phyloP scores from a whole-genome alignment of 2,329 filamentous ascomycete species.

The Colletotrichum nymphaeae region DNA sequence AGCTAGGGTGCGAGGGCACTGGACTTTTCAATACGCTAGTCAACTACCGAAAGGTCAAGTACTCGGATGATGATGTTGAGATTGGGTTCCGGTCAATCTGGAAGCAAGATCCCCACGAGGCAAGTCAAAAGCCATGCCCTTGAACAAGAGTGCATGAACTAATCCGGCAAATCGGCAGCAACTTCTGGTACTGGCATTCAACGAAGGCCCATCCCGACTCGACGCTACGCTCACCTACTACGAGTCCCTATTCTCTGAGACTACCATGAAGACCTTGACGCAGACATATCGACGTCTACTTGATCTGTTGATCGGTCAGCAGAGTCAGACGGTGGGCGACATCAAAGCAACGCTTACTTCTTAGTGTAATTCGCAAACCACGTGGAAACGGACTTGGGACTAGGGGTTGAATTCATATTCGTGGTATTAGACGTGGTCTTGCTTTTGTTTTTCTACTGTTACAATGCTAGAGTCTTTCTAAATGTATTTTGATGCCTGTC shows the following conservation, averaged over 20 bases:
- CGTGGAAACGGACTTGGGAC: background rate
- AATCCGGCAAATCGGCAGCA: background rate
- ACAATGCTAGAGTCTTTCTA: background rate
- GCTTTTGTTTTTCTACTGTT: background rate
- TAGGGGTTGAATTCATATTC: background rate
- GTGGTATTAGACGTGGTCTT: background rate
- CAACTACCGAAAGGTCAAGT: conserved; percentile 19
- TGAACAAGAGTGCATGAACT: background rate
- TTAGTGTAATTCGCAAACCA: background rate
- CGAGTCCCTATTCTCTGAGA: conserved; percentile 5
- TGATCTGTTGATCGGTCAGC: background rate
- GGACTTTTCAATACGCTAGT: conserved; percentile 18
- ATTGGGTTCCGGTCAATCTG: conserved; percentile 1
- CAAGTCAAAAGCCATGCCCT: background rate
- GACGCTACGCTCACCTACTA: conserved; percentile 19
- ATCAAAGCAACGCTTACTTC: background rate
- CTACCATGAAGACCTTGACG: background rate
- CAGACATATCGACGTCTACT: background rate
- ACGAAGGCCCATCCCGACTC: background rate
- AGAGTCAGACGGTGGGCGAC: conserved; percentile 2
- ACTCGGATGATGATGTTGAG: background rate
- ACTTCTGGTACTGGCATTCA: conserved; percentile 12
- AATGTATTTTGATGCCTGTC: background rate
- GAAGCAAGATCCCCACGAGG: conserved; percentile 32
- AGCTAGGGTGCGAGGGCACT: background rate